These are phyloP conservation scores for Podaxis sp. DNA, from an alignment of 768 basidiomycete genomes.

Conservation along the genomic window DNA sequence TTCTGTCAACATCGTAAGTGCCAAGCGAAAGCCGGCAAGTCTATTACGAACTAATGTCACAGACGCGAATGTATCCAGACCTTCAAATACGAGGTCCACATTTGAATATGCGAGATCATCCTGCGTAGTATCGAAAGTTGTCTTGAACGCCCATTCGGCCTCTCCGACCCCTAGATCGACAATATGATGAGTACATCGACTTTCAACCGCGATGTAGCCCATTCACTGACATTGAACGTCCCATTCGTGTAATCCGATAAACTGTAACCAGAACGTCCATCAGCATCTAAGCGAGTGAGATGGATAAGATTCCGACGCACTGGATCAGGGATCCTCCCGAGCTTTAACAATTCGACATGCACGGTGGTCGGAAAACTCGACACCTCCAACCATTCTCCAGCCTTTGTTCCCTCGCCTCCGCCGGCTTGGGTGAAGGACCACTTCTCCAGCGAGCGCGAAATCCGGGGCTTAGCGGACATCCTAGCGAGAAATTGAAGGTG, in stretches of 20 bases:
- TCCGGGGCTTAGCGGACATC: constrained; percentile 3
- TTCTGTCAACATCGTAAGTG: constrained; percentile 49
- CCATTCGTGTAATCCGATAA: constrained; percentile 80
- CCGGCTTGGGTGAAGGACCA: constrained; percentile 74
- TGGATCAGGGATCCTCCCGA: constrained; percentile 79
- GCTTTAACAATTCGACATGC: constrained; percentile 80
- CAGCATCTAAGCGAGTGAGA: background rate
- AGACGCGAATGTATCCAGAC: constrained; percentile 86
- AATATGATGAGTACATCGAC: background rate
- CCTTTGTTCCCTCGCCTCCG: constrained; percentile 55
- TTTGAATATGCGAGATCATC: constrained; percentile 46
- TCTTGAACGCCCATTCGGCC: constrained; percentile 81
- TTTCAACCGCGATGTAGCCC: background rate
- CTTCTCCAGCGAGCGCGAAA: constrained; percentile 30
- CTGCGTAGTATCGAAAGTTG: constrained; percentile 52
- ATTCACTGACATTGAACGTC: constrained; percentile 78
- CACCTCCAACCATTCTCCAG: constrained; percentile 66
- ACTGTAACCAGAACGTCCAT: constrained; percentile 37
- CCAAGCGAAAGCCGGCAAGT: background rate
- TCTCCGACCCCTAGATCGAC: constrained; percentile 78
- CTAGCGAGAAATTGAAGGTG: constrained; percentile 1
- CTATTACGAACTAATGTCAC: constrained; percentile 57
- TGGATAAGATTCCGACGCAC: constrained; percentile 37
- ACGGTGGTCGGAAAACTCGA: constrained; percentile 80
- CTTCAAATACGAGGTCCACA: constrained; percentile 83